phyloP scores from a whole-genome alignment of 2,329 filamentous ascomycete species.

The Pestalotiopsis sp. region DNA sequence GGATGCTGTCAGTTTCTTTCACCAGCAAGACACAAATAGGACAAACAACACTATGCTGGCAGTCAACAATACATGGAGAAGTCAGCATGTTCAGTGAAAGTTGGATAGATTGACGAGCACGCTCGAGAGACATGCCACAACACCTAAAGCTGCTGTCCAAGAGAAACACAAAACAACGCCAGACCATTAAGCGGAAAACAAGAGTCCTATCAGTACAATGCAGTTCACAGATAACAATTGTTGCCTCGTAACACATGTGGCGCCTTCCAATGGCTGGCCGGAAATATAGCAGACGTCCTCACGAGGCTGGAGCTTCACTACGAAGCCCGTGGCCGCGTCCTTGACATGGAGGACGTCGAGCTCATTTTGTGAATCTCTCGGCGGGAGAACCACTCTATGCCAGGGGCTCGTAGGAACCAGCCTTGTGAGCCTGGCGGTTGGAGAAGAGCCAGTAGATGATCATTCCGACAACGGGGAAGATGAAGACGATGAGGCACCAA shows the following conservation, averaged over 20 bases:
- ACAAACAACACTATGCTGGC: neutral
- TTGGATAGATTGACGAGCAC: neutral
- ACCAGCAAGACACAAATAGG: neutral
- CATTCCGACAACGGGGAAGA: conserved; percentile 64
- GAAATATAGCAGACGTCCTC: neutral
- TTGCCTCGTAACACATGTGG: neutral
- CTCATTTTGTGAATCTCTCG: neutral
- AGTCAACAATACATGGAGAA: neutral
- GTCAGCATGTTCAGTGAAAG: neutral
- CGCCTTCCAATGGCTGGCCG: neutral
- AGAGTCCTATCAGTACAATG: neutral
- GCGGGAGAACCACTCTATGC: conserved; percentile 16
- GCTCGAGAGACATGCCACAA: neutral
- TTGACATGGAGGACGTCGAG: neutral
- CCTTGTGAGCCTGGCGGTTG: conserved; percentile 58
- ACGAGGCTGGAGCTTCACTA: neutral
- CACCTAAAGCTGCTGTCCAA: neutral
- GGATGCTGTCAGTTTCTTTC: no score
- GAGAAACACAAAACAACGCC: neutral
- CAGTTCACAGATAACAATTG: neutral
- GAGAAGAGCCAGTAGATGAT: conserved; percentile 67
- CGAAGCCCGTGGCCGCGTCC: neutral
- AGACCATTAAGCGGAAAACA: neutral
- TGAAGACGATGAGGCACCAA: conserved; percentile 65
- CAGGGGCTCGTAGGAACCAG: conserved; percentile 56